phyloP scores from a whole-genome alignment of 2,329 filamentous ascomycete genomes.

The Ceratocystis destructans region DNA sequence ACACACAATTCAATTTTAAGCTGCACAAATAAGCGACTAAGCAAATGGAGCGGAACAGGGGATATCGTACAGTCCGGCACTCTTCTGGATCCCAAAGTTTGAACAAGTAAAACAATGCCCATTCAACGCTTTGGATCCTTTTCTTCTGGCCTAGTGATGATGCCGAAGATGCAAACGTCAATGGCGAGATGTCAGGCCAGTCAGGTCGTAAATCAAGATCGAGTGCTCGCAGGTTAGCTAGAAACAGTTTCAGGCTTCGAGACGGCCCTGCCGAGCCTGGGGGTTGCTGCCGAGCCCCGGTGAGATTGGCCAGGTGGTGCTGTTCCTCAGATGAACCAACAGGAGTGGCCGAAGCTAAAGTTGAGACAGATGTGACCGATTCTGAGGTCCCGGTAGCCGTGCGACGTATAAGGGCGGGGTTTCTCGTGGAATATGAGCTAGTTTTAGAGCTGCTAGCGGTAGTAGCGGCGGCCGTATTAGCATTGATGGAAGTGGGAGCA shows the following conservation, averaged over 20 bases:
- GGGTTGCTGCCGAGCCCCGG: neutral
- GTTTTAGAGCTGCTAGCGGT: neutral
- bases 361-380: neutral
- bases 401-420: neutral
- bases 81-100: conserved; percentile 67
- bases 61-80: conserved; percentile 48
- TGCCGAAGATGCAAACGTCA: conserved; percentile 56
- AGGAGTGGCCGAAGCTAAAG: conserved; percentile 1
- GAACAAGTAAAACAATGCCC: conserved; percentile 81
- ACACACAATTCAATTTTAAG: too few relatives aligned
- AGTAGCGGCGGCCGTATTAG: neutral
- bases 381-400: conserved; percentile 4
- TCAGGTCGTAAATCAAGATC: conserved; percentile 62
- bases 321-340: neutral
- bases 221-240: conserved; percentile 72
- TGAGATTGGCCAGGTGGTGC: neutral
- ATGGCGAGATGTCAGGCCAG: conserved; percentile 62
- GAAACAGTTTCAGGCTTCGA: conserved; percentile 51
- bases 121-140: conserved; percentile 71
- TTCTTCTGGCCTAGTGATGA: conserved; percentile 57
- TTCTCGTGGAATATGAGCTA: neutral
- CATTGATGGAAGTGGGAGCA: neutral
- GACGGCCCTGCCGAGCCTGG: neutral
- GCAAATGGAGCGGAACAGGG: neutral
- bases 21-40: too few relatives aligned